These are phyloP conservation scores for Diaporthe destruens DNA, from an alignment of 2,329 filamentous ascomycete genomes.

Conservation along the genomic window DNA sequence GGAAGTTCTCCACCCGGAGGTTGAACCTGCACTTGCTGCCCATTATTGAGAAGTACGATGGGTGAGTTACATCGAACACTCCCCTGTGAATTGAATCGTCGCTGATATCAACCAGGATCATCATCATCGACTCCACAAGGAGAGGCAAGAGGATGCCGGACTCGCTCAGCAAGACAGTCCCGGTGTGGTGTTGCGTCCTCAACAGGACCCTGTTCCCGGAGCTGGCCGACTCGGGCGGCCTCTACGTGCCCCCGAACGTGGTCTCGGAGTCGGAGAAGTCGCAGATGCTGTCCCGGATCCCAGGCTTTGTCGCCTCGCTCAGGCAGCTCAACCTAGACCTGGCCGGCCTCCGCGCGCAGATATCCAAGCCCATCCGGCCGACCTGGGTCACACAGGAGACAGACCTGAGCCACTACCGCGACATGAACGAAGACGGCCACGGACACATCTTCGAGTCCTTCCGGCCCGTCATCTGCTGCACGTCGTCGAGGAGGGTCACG, in stretches of 20 bases:
- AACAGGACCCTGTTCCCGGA: slow-evolving; percentile 83
- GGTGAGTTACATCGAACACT: slow-evolving; percentile 59
- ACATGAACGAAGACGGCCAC: slow-evolving; percentile 30
- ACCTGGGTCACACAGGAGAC: slow-evolving; percentile 85
- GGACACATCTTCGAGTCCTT: slow-evolving; percentile 66
- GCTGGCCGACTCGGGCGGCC: slow-evolving; percentile 56
- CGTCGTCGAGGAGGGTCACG: slow-evolving; percentile 79
- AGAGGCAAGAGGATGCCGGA: slow-evolving; percentile 96
- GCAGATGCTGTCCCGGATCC: slow-evolving; percentile 77
- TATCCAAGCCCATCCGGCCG: slow-evolving; percentile 80
- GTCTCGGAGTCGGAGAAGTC: slow-evolving; percentile 81
- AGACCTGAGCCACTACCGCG: slow-evolving; percentile 52
- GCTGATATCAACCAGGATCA: slow-evolving; percentile 61
- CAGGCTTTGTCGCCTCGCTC: slow-evolving; percentile 65
- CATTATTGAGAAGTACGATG: slow-evolving; percentile 74
- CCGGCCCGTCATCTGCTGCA: slow-evolving; percentile 85
- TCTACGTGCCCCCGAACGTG: slow-evolving; percentile 79
- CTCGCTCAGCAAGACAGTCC: slow-evolving; percentile 91
- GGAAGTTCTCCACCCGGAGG: slow-evolving; percentile 88
- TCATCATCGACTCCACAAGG: slow-evolving; percentile 93
- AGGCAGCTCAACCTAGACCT: slow-evolving; percentile 72
- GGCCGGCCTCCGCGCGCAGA: slow-evolving; percentile 61
- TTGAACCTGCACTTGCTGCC: slow-evolving; percentile 86
- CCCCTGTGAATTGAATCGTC: background rate
- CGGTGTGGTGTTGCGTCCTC: slow-evolving; percentile 91